Percentiles rank a stretch among this genome's conserved stretches.
Conservation (phyloP, 2,329 filamentous ascomycete genomes). For the Fusarium sp. region DNA sequence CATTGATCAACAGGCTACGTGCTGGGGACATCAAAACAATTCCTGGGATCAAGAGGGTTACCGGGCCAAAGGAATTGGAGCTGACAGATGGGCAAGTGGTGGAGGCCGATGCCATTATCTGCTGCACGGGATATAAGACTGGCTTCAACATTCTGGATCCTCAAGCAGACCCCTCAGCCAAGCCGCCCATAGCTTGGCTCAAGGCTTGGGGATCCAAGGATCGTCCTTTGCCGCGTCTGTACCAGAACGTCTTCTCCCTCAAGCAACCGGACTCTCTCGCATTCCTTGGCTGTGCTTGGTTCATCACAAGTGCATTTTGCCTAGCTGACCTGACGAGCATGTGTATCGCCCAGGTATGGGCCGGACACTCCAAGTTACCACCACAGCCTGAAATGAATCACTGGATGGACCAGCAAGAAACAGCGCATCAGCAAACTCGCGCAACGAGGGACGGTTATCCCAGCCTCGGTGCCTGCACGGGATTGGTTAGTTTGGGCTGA, state of each 20-base stretch:
- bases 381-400: constrained; percentile 48
- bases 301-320: constrained; percentile 41
- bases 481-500: constrained; percentile 44
- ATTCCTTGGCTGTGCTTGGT: constrained; percentile 46
- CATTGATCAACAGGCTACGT: constrained; percentile 50
- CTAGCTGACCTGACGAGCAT: constrained; percentile 47
- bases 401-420: constrained; percentile 29
- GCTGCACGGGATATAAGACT: constrained; percentile 53
- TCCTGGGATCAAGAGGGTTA: neutral
- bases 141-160: constrained; percentile 46
- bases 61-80: constrained; percentile 33
- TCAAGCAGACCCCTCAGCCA: constrained; percentile 26
- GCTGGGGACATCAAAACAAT: constrained; percentile 38
- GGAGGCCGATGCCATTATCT: constrained; percentile 51
- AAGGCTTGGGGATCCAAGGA: constrained; percentile 37
- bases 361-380: constrained; percentile 47
- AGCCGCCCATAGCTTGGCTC: constrained; percentile 28
- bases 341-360: constrained; percentile 47
- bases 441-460: constrained; percentile 37
- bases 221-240: constrained; percentile 51
- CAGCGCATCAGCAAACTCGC: neutral
- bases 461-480: constrained; percentile 35
- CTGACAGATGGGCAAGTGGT: constrained; percentile 47
- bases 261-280: constrained; percentile 56
- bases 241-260: constrained; percentile 58